Evolutionary conservation across 116 monocot species (phyloP).

Genomic region (Dioscorea cayenensis): DNA sequence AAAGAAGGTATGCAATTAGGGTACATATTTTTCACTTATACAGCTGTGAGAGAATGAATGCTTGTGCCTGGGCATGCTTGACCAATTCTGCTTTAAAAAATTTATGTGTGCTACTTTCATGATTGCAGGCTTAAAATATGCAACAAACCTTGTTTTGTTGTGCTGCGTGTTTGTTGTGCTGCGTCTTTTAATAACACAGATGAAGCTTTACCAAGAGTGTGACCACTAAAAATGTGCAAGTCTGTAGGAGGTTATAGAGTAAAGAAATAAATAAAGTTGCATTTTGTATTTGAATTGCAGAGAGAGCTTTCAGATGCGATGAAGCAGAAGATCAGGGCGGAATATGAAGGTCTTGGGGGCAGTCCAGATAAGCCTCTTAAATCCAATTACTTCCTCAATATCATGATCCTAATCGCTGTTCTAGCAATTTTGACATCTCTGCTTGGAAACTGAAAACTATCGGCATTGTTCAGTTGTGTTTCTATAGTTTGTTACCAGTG

Average conservation of each 20-base stretch:
- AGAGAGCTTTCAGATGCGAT: conserved; percentile 72
- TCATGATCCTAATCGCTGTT: conserved; percentile 66
- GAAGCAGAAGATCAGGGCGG: conserved; percentile 76
- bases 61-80: background rate
- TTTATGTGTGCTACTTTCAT: conserved; percentile 34
- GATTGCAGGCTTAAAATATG: conserved; percentile 47
- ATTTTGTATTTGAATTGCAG: conserved; percentile 65
- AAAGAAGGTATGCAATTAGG: conserved; percentile 20
- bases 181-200: conserved; percentile 47
- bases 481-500: no score
- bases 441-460: conserved; percentile 28
- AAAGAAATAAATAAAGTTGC: conserved; percentile 22
- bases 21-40: background rate
- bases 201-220: conserved; percentile 43
- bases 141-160: conserved; percentile 35
- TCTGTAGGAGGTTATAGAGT: conserved; percentile 6
- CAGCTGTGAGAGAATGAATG: background rate
- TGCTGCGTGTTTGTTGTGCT: conserved; percentile 43
- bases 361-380: conserved; percentile 82
- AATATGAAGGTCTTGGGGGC: conserved; percentile 81
- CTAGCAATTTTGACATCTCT: conserved; percentile 81
- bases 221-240: conserved; percentile 22
- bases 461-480: no score
- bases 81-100: conserved; percentile 6
- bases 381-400: conserved; percentile 93